phyloP scores from a whole-genome alignment of 768 basidiomycete genomes.

The Saitozyma podzolica region DNA sequence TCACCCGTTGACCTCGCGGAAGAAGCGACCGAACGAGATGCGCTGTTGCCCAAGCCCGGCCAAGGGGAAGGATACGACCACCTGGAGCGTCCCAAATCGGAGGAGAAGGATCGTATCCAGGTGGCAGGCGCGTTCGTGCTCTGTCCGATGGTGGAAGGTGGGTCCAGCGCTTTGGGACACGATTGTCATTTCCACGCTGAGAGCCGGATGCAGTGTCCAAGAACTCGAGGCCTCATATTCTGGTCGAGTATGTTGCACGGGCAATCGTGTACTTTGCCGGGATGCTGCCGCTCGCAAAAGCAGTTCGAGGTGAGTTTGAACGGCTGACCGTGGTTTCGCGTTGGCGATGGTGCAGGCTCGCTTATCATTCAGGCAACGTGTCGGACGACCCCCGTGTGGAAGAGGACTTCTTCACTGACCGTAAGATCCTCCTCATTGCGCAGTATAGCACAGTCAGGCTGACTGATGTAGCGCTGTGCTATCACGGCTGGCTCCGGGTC shows the following conservation, averaged over 20 bases:
- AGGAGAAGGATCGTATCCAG: constrained; percentile 39
- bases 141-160: constrained; percentile 52
- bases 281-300: constrained; percentile 45
- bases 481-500: constrained; percentile 52
- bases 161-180: constrained; percentile 5
- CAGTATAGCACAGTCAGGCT: neutral
- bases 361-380: constrained; percentile 40
- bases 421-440: constrained; percentile 18
- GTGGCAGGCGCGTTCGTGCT: constrained; percentile 52
- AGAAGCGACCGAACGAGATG: constrained; percentile 19
- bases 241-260: constrained; percentile 40
- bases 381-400: constrained; percentile 54
- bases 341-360: neutral
- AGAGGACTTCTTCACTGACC: constrained; percentile 52
- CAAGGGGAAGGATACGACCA: constrained; percentile 29
- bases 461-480: constrained; percentile 42
- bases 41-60: constrained; percentile 17
- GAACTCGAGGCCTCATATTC: constrained; percentile 42
- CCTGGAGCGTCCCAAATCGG: constrained; percentile 16
- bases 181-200: neutral
- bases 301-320: constrained; percentile 35
- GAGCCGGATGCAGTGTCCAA: constrained; percentile 32
- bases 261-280: constrained; percentile 44
- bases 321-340: neutral
- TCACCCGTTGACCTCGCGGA: constrained; percentile 16